Evolutionary conservation across 2,329 filamentous ascomycete genomes (phyloP).

Genomic region (Monosporascus sp.): DNA sequence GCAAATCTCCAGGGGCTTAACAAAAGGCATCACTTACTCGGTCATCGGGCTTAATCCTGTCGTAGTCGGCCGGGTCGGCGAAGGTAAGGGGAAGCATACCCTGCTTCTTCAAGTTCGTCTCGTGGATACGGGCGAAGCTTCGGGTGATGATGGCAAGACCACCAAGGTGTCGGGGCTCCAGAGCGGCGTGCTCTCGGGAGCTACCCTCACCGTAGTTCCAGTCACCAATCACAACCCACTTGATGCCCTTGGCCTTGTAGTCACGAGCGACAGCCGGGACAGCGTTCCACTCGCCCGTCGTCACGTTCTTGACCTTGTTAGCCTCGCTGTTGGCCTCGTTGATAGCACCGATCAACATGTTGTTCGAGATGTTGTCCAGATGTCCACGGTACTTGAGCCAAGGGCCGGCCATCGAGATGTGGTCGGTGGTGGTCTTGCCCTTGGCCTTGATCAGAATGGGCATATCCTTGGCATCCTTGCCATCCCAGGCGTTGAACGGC

Average conservation of each 20-base stretch:
- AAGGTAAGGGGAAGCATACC: constrained; percentile 99
- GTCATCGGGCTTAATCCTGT: constrained; percentile 91
- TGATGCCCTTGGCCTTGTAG: constrained; percentile 95
- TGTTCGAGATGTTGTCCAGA: constrained; percentile 99
- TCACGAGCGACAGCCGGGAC: constrained; percentile 93
- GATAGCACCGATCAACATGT: constrained; percentile 97
- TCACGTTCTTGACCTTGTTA: constrained; percentile 94
- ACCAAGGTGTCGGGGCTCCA: constrained; percentile 95
- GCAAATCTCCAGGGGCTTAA: not conserved
- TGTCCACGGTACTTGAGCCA: constrained; percentile 99
- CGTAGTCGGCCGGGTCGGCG: constrained; percentile 90
- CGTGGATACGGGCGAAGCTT: constrained; percentile 97
- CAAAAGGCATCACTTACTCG: constrained; percentile 46
- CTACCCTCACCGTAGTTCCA: constrained; percentile 99
- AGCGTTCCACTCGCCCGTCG: constrained; percentile 76
- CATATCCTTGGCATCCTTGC: constrained; percentile 78
- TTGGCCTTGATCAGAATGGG: constrained; percentile 95
- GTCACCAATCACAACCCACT: constrained; percentile 97
- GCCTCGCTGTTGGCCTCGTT: constrained; percentile 95
- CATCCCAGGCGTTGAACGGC: constrained; percentile 85
- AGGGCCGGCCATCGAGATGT: constrained; percentile 95
- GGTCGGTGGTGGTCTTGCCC: constrained; percentile 95
- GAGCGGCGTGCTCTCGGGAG: constrained; percentile 96
- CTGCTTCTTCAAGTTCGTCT: constrained; percentile 99
- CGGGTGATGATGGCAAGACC: constrained; percentile 95